phyloP scores from a whole-genome alignment of 345 rosid genomes.

The Streptanthus diversifolius region DNA sequence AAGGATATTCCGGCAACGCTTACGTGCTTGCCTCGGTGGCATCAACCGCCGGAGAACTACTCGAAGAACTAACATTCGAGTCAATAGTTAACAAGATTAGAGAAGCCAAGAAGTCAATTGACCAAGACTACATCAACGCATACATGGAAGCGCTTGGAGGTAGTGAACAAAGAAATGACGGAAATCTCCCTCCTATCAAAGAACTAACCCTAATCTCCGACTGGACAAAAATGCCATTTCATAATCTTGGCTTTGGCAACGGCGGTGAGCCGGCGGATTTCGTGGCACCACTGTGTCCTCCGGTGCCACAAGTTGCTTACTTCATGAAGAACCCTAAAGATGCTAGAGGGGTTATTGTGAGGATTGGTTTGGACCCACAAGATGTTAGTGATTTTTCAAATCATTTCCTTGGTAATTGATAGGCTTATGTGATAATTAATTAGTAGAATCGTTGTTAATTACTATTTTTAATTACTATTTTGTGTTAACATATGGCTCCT shows the following conservation, averaged over 20 bases:
- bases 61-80: conserved; percentile 37
- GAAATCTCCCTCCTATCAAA: conserved; percentile 50
- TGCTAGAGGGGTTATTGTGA: conserved; percentile 40
- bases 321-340: conserved; percentile 58
- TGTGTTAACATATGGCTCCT: conserved; percentile 21
- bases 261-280: conserved; percentile 41
- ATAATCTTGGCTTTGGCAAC: conserved; percentile 45
- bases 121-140: conserved; percentile 46
- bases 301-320: conserved; percentile 63
- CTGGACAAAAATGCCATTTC: conserved; percentile 75
- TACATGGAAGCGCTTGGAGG: conserved; percentile 54
- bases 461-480: conserved; percentile 6
- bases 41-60: conserved; percentile 48
- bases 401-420: conserved; percentile 30
- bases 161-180: conserved; percentile 21
- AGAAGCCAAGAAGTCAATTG: conserved; percentile 54
- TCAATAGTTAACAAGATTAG: conserved; percentile 43
- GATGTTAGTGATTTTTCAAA: conserved; percentile 33
- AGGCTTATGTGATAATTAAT: conserved; percentile 14
- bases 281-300: conserved; percentile 55
- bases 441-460: conserved; percentile 1
- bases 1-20: conserved; percentile 61
- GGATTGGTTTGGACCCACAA: conserved; percentile 52
- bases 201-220: conserved; percentile 60
- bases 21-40: conserved; percentile 56